These are phyloP conservation scores for Saccharomycopsis crataegensis DNA, from an alignment of 1,139 yeast genomes.

Conservation along the genomic window DNA sequence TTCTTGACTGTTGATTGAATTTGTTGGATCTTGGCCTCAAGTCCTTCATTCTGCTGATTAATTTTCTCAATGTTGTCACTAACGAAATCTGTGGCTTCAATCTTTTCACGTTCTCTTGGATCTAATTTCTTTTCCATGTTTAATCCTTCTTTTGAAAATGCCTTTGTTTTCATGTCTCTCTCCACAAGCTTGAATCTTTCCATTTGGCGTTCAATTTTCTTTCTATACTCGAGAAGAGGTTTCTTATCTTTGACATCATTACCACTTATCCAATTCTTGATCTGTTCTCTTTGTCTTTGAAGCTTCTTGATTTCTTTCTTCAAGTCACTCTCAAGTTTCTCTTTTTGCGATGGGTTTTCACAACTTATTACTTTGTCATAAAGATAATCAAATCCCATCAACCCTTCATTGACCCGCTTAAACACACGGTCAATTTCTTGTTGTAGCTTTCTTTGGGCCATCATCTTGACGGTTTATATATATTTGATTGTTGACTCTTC, in stretches of 20 bases:
- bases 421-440: conserved; percentile 94
- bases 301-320: conserved; percentile 94
- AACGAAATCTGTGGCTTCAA: conserved; percentile 67
- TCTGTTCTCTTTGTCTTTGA: conserved; percentile 91
- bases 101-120: conserved; percentile 75
- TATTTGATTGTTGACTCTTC: too few species aligned
- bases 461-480: conserved; percentile 22
- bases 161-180: conserved; percentile 90
- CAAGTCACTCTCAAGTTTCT: conserved; percentile 85
- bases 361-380: conserved; percentile 81
- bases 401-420: conserved; percentile 93
- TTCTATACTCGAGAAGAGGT: conserved; percentile 68
- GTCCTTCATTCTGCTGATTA: conserved; percentile 70
- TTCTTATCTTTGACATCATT: conserved; percentile 90
- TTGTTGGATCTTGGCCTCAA: conserved; percentile 71
- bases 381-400: conserved; percentile 75
- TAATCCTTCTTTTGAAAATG: conserved; percentile 90
- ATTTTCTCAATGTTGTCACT: conserved; percentile 74
- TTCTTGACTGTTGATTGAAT: conserved; percentile 45
- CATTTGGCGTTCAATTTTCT: conserved; percentile 87
- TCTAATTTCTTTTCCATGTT: conserved; percentile 62
- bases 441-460: conserved; percentile 64
- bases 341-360: conserved; percentile 85
- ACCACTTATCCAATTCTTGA: conserved; percentile 91
- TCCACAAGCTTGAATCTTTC: conserved; percentile 95